Evolutionary conservation across 805 yeast genomes (phyloP), one percentile per base, ranked within the genome.

Genomic region (Candida xiaguanensis): DNA sequence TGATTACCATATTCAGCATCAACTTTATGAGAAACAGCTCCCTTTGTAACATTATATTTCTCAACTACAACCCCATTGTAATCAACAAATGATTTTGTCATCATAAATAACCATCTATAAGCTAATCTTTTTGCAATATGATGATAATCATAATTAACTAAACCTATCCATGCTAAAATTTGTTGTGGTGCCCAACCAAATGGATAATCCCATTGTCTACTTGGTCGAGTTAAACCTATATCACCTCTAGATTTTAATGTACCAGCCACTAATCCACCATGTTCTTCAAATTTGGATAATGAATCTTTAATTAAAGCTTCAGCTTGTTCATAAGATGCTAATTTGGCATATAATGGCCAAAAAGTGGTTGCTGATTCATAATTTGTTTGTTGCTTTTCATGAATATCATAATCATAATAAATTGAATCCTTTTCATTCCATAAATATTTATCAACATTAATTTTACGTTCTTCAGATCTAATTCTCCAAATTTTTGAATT

Each of bases 181-280:
- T 91, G 99, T 58, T 93, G 98, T 3, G 99, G 98, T 0, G 98
- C 96, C 99, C 99, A 91, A 1, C 98, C 98, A 55, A 68, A 87
- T 2, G 99, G 99, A 59, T 83, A 93, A 59, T 91, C 99, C 99
- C 99, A 91, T 63, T 91, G 99, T 59, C 98, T 72, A 9, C 83
- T 78, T n/a, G 95, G 96, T 52, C 88, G 70, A 31, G 76, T 70
- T 13, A 85, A 61, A 1, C 82, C 77, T 26, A 86, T 64, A 18
- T 72, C 77, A 28, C 96, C 95, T 48, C 95, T 67, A 2, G 90
- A 80, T 47, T 71, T 58, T 48, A 77, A 72, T 0, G 96, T 83
- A 27, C 96, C 95, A 0, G 95, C 81, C 1, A 80, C 95, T 8
- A 91, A 60, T 1, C 99, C 99, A 17, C 99, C 98, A 43, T 74